Base-by-base conservation (phyloP, 805 yeast species). In the Jamesozyma lodderae region DNA sequence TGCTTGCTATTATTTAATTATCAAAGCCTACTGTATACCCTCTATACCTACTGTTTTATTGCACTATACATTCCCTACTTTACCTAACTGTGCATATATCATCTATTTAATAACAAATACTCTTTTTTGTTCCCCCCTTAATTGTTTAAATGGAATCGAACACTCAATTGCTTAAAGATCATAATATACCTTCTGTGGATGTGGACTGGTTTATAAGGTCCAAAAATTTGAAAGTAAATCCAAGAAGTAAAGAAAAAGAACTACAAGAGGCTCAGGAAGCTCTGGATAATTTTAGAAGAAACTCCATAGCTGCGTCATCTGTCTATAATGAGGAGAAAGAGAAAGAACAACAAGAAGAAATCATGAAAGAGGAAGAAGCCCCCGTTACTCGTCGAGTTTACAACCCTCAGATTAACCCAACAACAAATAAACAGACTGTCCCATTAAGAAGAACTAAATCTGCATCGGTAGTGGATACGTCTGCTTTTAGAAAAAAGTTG, bases 361-460 rank as follows among this genome's bases (percentile, higher is more conserved):
- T 18, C n/a, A 20, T 5, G 6, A 10, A 18, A n/a, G n/a, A n/a
- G 14, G 25, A 5, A 31, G 34, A 10, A 21, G 22, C 6, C 14
- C 17, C 10, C 14, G 9, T 14, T 19, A n/a, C n/a, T n/a, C n/a
- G n/a, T n/a, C n/a, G n/a, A n/a, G 24, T 13, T 11, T 19, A 10
- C 9, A 18, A 19, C 7, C 23, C 23, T 6, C 7, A 9, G 22
- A 18, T 6, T 30, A n/a, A 21, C 24, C 16, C 37, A 26, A 25
- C 22, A 21, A 15, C 8, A 18, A 19, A 23, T 21, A 13, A 14
- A n/a, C 18, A 18, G n/a, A 20, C 26, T 13, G 11, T 36, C 16
- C 44, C 37, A 22, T 43, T 55, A 25, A 51, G 60, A 38, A 48
- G 60, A 33, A 53, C 67, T 7, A 56, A 54, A 33, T 64, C 69